Base-by-base conservation (phyloP, 2,329 filamentous ascomycete species). In the Phyllosticta citriasiana region DNA sequence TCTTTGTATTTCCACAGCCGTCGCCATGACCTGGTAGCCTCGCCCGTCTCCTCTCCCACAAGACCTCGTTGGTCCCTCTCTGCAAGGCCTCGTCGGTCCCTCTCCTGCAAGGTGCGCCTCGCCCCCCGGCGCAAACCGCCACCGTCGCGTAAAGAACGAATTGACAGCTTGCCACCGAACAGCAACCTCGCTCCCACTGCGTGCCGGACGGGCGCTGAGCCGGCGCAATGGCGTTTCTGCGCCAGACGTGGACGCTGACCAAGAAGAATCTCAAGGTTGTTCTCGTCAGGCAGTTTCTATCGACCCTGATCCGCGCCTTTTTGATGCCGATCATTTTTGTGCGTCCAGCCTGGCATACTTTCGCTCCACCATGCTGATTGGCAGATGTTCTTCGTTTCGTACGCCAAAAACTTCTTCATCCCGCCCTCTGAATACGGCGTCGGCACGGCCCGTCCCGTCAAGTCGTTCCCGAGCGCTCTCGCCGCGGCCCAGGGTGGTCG, bases 401-500 rank as follows among this genome's bases (percentile, higher is more conserved):
- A 88, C 72, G 87, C 90, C 16, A 87, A 89, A 66, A 92, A 92
- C 71, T 83, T 96, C 64, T 93, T 96, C 68, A 83, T 92, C 3
- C 87, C 90, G 0, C 87, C 89, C 1, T 87, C 88, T 0, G 76
- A 81, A 2, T 96, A 82, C 68, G 92, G 92, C 53, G 85, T 96
- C 65, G 88, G 86, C 53, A 71, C 79, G 0, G 73, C 84, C 0
- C 77, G 75, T 6, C 79, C 85, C 0, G 75, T 96, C 64, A 82
- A 85, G 63, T 81, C 83, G 10, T 80, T 96, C 19, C 69, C 78
- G 35, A 76, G 88, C 64, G 89, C 86, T 1, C 79, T 96, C 33
- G 70, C 73, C 22, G 75, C 76, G 26, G 83, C 86, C 2, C 74
- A 76, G 16, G 78, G 78, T 10, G 84, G 85, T 19, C 81, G 88